These are phyloP conservation scores for Pseudozyma sp. DNA, from an alignment of 1,284 basidiomycete genomes.

Conservation along the genomic window DNA sequence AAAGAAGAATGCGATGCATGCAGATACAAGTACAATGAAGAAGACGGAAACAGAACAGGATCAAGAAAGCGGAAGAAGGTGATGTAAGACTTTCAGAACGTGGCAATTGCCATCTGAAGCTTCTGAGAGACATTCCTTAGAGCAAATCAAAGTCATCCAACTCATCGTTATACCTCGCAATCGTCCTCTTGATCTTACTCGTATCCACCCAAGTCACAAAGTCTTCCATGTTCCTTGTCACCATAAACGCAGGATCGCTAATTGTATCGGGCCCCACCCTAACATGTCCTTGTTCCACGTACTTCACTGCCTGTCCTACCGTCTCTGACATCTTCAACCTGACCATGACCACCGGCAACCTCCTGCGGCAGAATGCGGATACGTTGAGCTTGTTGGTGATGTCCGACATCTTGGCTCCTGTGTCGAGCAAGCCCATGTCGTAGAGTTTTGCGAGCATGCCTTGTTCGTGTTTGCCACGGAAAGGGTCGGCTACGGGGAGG, in stretches of 20 bases:
- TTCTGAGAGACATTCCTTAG: constrained; percentile 9
- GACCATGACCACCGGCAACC: constrained; percentile 92
- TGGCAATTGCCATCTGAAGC: no score
- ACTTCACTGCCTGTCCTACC: constrained; percentile 95
- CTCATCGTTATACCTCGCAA: constrained; percentile 96
- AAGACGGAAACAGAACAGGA: background rate
- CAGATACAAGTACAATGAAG: constrained; percentile 1
- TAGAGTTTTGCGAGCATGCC: constrained; percentile 93
- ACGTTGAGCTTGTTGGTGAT: constrained; percentile 87
- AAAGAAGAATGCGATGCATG: background rate
- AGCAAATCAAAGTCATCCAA: constrained; percentile 68
- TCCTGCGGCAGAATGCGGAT: constrained; percentile 88
- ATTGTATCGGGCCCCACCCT: constrained; percentile 95
- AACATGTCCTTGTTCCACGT: constrained; percentile 98
- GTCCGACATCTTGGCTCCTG: constrained; percentile 72
- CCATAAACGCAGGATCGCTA: constrained; percentile 95
- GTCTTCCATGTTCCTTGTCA: constrained; percentile 95
- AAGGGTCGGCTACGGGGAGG: constrained; percentile 89
- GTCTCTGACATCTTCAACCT: constrained; percentile 94
- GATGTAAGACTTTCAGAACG: background rate
- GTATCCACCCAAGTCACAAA: constrained; percentile 99
- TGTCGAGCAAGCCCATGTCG: constrained; percentile 89
- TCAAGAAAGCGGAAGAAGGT: background rate
- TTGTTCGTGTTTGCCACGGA: constrained; percentile 84
- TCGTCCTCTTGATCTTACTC: constrained; percentile 93